These are phyloP conservation scores for Hypericum perforatum DNA, from an alignment of 345 rosid genomes.

Conservation along the genomic window DNA sequence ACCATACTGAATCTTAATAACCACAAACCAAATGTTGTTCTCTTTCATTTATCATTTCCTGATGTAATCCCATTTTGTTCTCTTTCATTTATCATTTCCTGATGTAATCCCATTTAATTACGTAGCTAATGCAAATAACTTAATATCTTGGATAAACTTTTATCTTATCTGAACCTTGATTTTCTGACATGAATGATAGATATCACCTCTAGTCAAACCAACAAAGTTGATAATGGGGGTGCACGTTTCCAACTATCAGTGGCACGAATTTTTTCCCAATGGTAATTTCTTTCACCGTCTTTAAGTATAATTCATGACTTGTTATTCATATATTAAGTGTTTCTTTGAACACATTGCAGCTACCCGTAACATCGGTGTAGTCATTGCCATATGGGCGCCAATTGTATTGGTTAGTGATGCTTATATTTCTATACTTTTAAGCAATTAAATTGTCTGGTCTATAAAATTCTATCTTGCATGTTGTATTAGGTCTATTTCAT, in stretches of 20 bases:
- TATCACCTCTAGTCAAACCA: conserved; percentile 74
- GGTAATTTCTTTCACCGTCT: conserved; percentile 27
- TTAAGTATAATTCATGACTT: neutral
- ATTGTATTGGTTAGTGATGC: conserved; percentile 60
- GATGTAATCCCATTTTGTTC: too few relatives aligned
- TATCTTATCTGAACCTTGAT: neutral
- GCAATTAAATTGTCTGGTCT: neutral
- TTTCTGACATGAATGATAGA: conserved; percentile 25
- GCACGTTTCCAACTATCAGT: conserved; percentile 46
- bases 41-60: too few relatives aligned
- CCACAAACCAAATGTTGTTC: too few relatives aligned
- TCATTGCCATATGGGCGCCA: conserved; percentile 93
- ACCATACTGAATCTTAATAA: too few relatives aligned
- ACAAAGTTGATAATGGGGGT: conserved; percentile 68
- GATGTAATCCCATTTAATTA: too few relatives aligned
- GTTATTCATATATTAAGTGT: conserved; percentile 12
- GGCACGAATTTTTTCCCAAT: conserved; percentile 89
- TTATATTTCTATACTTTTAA: conserved; percentile 1
- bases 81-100: too few relatives aligned
- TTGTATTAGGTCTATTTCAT: conserved; percentile 73
- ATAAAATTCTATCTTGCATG: neutral
- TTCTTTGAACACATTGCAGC: conserved; percentile 35
- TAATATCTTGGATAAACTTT: conserved; percentile 1
- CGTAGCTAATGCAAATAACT: neutral
- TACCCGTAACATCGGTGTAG: conserved; percentile 67